Conservation (phyloP, 805 yeast species). For the Ogataea nitratoaversa region DNA sequence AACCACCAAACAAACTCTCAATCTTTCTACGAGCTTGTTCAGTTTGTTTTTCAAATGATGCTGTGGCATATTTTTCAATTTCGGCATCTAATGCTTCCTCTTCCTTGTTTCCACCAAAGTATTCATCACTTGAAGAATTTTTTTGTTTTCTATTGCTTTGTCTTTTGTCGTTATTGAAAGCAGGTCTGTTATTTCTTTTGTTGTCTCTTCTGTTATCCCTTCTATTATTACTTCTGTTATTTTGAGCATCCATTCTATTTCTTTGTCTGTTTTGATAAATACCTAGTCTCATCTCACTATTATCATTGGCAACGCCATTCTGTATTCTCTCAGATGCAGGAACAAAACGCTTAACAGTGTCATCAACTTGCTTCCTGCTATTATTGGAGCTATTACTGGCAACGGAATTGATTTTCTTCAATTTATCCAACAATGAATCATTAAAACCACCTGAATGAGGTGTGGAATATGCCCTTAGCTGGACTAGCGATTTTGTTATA, state of each 20-base stretch:
- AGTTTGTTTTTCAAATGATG: neutral
- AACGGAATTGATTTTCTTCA: neutral
- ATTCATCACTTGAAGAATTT: neutral
- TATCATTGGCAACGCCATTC: too few species aligned
- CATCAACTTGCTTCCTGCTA: too few species aligned
- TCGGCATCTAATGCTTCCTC: neutral
- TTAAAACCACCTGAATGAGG: neutral
- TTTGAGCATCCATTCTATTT: neutral
- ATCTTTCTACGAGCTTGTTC: neutral
- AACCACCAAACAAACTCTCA: neutral
- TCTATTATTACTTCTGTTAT: neutral
- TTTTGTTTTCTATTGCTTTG: neutral
- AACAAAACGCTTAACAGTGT: too few species aligned
- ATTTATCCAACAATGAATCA: neutral
- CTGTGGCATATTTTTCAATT: neutral
- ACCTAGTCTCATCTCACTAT: too few species aligned
- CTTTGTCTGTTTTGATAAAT: neutral
- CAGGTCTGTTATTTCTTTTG: slow-evolving; percentile 1
- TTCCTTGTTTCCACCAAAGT: neutral
- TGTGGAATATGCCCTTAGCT: neutral
- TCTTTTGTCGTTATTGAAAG: too few species aligned
- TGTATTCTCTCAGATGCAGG: too few species aligned
- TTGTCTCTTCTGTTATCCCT: neutral
- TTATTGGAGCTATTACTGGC: too few species aligned
- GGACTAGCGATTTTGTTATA: neutral